Conservation (phyloP, 805 yeast genomes). For the Yamadazyma laniorum region DNA sequence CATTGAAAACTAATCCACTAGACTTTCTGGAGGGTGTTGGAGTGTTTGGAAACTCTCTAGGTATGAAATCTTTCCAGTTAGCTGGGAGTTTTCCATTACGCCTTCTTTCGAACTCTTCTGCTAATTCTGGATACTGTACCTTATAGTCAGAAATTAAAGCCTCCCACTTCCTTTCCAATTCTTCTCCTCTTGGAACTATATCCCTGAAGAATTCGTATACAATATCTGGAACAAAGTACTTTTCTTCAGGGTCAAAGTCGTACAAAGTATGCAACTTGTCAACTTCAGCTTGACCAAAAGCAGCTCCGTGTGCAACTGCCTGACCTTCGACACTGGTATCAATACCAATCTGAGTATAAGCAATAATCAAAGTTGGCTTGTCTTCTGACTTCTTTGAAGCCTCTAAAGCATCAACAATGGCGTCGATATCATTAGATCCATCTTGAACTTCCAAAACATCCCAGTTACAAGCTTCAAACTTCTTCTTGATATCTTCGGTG, state of each 20-base stretch:
- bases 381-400: slow-evolving; percentile 23
- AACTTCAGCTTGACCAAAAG: slow-evolving; percentile 31
- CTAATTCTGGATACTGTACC: slow-evolving; percentile 25
- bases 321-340: slow-evolving; percentile 28
- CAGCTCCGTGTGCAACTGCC: slow-evolving; percentile 35
- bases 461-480: slow-evolving; percentile 35
- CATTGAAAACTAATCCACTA: slow-evolving; percentile 26
- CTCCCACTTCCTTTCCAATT: slow-evolving; percentile 22
- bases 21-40: slow-evolving; percentile 28
- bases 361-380: slow-evolving; percentile 37
- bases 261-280: slow-evolving; percentile 17
- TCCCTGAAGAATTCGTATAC: slow-evolving; percentile 30
- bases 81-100: slow-evolving; percentile 25
- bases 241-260: slow-evolving; percentile 19
- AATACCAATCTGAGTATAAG: slow-evolving; percentile 33
- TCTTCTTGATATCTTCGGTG: slow-evolving; percentile 30
- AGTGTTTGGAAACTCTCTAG: slow-evolving; percentile 14
- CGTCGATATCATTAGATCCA: slow-evolving; percentile 29
- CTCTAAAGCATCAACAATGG: slow-evolving; percentile 31
- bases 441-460: slow-evolving; percentile 32
- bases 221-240: slow-evolving; percentile 21
- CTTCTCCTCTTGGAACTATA: slow-evolving; percentile 20
- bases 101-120: slow-evolving; percentile 22
- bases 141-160: slow-evolving; percentile 18
- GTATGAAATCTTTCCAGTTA: slow-evolving; percentile 23